Evolutionary conservation across 2,329 filamentous ascomycete genomes (phyloP).

Genomic region (Cercospora janseana): DNA sequence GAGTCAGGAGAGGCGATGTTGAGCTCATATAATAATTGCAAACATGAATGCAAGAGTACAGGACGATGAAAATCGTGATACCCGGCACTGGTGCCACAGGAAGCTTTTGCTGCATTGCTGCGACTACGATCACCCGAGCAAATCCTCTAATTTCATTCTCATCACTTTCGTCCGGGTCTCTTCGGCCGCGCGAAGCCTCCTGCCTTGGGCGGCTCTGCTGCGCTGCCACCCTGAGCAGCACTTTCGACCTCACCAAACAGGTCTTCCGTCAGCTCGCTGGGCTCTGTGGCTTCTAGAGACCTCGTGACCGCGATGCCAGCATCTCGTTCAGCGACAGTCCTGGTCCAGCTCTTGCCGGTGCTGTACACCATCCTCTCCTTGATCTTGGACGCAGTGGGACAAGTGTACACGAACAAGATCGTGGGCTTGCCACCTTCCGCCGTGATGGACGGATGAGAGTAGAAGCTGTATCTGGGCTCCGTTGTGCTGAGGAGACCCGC

Average conservation of each 20-base stretch:
- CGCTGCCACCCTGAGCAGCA: conserved; percentile 55
- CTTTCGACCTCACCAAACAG: conserved; percentile 45
- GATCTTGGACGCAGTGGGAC: conserved; percentile 68
- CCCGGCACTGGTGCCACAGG: conserved; percentile 9
- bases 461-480: conserved; percentile 77
- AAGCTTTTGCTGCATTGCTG: not conserved
- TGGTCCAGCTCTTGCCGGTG: conserved; percentile 51
- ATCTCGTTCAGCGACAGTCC: conserved; percentile 65
- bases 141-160: not conserved
- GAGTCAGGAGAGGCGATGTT: conserved; percentile 70
- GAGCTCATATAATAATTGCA: conserved; percentile 52
- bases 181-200: conserved; percentile 71
- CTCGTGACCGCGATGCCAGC: conserved; percentile 67
- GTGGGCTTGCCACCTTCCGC: conserved; percentile 50
- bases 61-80: conserved; percentile 6
- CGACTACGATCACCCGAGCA: not conserved
- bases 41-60: not conserved
- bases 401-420: conserved; percentile 80
- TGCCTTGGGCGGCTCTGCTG: conserved; percentile 63
- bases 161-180: conserved; percentile 64
- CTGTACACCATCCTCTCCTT: conserved; percentile 86
- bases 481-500: conserved; percentile 59
- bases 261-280: conserved; percentile 67
- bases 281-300: conserved; percentile 64
- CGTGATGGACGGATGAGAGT: conserved; percentile 57